These are phyloP conservation scores for Kodamaea sp. DNA, from an alignment of 1,139 yeast species.

Conservation along the genomic window DNA sequence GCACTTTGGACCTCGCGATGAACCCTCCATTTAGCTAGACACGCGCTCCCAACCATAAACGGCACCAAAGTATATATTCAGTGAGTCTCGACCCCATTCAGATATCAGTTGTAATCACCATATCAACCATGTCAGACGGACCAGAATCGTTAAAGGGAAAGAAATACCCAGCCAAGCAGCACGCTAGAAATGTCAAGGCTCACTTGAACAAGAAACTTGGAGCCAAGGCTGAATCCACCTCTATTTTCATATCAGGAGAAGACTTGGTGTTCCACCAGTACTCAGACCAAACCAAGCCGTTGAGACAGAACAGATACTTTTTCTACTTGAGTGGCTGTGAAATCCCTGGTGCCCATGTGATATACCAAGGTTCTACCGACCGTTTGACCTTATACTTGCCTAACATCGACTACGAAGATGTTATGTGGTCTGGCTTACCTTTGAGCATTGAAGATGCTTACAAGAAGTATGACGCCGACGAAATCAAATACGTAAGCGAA, in stretches of 20 bases:
- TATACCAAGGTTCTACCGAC: constrained; percentile 56
- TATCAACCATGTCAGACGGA: constrained; percentile 12
- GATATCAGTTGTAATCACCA: too few species aligned
- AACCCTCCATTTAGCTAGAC: too few species aligned
- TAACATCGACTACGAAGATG: constrained; percentile 79
- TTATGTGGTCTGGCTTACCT: constrained; percentile 97
- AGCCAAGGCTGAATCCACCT: constrained; percentile 21
- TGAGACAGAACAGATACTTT: constrained; percentile 90
- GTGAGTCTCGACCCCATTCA: not conserved
- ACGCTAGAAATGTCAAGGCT: constrained; percentile 53
- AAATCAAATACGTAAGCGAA: constrained; percentile 61
- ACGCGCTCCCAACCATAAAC: not conserved
- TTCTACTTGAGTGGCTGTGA: constrained; percentile 85
- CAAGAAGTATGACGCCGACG: constrained; percentile 74
- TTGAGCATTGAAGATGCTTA: constrained; percentile 65
- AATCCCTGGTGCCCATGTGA: constrained; percentile 72
- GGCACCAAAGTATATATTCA: not conserved
- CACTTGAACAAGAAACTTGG: constrained; percentile 36
- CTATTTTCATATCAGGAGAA: constrained; percentile 70
- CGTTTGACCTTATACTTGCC: constrained; percentile 76
- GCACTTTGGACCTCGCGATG: too few species aligned
- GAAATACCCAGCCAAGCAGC: constrained; percentile 77
- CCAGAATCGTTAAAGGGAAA: constrained; percentile 16
- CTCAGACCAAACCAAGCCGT: constrained; percentile 75
- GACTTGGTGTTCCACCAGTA: constrained; percentile 63